Evolutionary conservation across 306 rosid genomes (phyloP).

Genomic region (Spatholobus suberectus): DNA sequence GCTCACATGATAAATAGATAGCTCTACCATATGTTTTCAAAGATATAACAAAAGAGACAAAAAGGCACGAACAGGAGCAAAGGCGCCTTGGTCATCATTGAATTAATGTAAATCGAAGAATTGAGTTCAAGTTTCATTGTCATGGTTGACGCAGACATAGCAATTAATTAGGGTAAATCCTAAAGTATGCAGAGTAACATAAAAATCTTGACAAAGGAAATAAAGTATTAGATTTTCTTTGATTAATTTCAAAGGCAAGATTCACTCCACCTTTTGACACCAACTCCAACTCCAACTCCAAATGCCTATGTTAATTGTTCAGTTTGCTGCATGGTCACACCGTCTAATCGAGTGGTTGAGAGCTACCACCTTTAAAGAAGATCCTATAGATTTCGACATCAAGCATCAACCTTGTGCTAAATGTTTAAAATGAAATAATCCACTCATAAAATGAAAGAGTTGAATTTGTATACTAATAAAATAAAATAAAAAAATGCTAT

Average conservation of each 20-base stretch:
- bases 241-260: conserved; percentile 1
- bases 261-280: not conserved
- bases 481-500: too few species aligned
- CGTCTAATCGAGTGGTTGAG: not conserved
- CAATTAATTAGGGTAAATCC: not conserved
- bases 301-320: not conserved
- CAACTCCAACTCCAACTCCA: not conserved
- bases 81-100: not conserved
- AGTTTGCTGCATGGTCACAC: not conserved
- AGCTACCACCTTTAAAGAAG: not conserved
- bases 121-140: not conserved
- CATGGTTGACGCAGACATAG: not conserved
- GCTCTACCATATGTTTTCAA: not conserved
- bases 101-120: not conserved
- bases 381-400: not conserved
- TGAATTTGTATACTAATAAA: not conserved
- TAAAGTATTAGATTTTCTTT: not conserved
- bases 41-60: not conserved
- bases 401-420: not conserved
- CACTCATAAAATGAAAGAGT: not conserved
- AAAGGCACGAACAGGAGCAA: not conserved
- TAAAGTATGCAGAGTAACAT: not conserved
- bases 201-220: not conserved
- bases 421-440: not conserved
- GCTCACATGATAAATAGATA: not conserved